Conservation (phyloP, 2,329 filamentous ascomycete species). For the Davidsoniella virescens region DNA sequence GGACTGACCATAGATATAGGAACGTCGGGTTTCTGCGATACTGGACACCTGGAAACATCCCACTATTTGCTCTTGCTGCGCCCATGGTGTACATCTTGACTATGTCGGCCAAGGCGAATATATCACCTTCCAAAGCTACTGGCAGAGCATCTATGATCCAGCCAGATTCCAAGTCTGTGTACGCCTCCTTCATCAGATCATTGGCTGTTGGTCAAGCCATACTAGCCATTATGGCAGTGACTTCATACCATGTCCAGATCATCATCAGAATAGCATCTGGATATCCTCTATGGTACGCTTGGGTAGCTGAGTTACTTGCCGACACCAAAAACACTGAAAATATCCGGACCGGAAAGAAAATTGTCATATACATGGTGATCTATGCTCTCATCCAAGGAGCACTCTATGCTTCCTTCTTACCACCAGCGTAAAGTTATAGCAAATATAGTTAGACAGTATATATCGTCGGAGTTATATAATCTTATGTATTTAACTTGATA, state of each 20-base stretch:
- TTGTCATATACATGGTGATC: conserved; percentile 55
- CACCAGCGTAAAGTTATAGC: conserved; percentile 58
- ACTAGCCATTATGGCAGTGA: conserved; percentile 54
- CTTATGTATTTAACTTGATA: background rate
- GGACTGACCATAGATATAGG: conserved; percentile 33
- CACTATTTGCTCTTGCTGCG: conserved; percentile 68
- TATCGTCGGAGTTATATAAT: background rate
- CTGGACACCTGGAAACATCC: conserved; percentile 75
- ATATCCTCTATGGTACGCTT: conserved; percentile 81
- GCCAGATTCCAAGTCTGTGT: conserved; percentile 11
- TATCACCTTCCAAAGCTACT: background rate
- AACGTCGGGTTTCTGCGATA: conserved; percentile 76
- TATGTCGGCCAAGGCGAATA: conserved; percentile 2
- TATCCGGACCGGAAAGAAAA: conserved; percentile 19
- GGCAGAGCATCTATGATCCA: background rate
- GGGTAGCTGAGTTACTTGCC: conserved; percentile 41
- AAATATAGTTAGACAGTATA: conserved; percentile 21
- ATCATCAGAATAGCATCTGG: conserved; percentile 77
- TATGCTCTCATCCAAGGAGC: conserved; percentile 73
- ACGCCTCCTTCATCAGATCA: conserved; percentile 26
- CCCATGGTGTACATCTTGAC: conserved; percentile 56
- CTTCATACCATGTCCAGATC: conserved; percentile 84
- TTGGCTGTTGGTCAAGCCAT: conserved; percentile 59
- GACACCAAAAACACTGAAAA: conserved; percentile 13
- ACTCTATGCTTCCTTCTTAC: conserved; percentile 78